These are phyloP conservation scores for Diaporthe capsici DNA, from an alignment of 2,329 filamentous ascomycete genomes.

Conservation along the genomic window DNA sequence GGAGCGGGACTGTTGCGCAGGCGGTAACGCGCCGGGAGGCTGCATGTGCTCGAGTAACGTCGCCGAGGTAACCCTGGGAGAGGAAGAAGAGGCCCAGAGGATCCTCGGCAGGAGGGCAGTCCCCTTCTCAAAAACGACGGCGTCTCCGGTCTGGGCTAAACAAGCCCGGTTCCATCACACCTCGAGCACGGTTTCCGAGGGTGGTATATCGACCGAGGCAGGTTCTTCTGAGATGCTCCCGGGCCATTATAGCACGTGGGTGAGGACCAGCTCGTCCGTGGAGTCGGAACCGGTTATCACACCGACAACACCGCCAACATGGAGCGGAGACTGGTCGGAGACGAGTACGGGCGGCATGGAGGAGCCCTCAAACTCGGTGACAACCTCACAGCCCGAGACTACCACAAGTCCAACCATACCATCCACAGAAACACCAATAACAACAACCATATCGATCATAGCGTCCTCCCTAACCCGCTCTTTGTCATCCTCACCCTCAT, in stretches of 20 bases:
- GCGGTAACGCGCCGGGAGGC: slow-evolving; percentile 44
- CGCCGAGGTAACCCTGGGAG: slow-evolving; percentile 38
- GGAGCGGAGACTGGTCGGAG: not conserved
- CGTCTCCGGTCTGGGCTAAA: not conserved
- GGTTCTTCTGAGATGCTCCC: not conserved
- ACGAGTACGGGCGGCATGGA: not conserved
- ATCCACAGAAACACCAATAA: not conserved
- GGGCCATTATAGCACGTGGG: not conserved
- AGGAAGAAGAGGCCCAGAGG: slow-evolving; percentile 42
- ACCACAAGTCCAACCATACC: not conserved
- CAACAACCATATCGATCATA: slow-evolving; percentile 23
- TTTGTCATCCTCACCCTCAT: not conserved
- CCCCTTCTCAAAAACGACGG: slow-evolving; percentile 39
- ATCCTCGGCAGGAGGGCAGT: slow-evolving; percentile 41
- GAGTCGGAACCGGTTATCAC: not conserved
- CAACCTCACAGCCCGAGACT: not conserved
- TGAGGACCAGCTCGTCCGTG: not conserved
- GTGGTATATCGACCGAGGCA: not conserved
- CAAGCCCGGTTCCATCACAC: not conserved
- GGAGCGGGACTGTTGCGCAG: slow-evolving; percentile 45
- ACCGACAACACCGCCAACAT: not conserved
- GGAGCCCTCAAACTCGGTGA: not conserved
- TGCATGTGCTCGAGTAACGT: slow-evolving; percentile 43
- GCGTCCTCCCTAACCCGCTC: not conserved
- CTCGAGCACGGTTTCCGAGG: not conserved